Conservation (phyloP, 2,329 filamentous ascomycete genomes). For the Hymenotorrendiella dingleyae region DNA sequence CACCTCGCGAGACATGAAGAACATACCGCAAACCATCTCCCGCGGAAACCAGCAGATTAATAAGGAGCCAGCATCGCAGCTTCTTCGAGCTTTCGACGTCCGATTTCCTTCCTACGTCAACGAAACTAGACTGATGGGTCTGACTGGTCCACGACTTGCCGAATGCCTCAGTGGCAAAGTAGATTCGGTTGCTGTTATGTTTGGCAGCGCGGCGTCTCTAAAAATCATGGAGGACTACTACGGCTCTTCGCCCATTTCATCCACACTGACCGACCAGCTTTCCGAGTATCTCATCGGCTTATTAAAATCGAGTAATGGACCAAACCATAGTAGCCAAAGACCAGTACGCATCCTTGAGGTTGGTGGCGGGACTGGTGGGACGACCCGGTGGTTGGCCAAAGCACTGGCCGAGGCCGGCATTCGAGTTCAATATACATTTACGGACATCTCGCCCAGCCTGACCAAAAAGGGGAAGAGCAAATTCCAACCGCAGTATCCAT, state of each 20-base stretch:
- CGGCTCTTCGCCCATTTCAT: conserved; percentile 18
- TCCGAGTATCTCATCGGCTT: too few relatives aligned
- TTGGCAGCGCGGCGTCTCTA: conserved; percentile 18
- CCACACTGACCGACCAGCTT: conserved; percentile 6
- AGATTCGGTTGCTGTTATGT: conserved; percentile 21
- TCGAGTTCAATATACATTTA: conserved; percentile 37
- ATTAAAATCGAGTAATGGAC: conserved; percentile 2
- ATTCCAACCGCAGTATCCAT: conserved; percentile 16
- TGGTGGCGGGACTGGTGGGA: conserved; percentile 39
- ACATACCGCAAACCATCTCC: conserved; percentile 8
- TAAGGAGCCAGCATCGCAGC: neutral
- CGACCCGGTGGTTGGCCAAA: conserved; percentile 31
- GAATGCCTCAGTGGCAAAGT: conserved; percentile 18
- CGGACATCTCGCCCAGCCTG: conserved; percentile 34
- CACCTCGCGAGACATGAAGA: conserved; percentile 1
- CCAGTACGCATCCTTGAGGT: conserved; percentile 37
- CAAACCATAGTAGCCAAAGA: neutral
- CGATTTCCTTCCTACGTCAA: conserved; percentile 30
- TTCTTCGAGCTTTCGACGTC: conserved; percentile 24
- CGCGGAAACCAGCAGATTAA: neutral
- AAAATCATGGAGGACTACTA: conserved; percentile 24
- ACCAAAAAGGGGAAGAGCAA: conserved; percentile 20
- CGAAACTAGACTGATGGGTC: conserved; percentile 17
- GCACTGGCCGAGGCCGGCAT: conserved; percentile 22
- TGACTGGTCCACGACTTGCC: conserved; percentile 16